Evolutionary conservation across 495 filamentous ascomycete genomes (phyloP).

Genomic region (Cetradonia linearis): DNA sequence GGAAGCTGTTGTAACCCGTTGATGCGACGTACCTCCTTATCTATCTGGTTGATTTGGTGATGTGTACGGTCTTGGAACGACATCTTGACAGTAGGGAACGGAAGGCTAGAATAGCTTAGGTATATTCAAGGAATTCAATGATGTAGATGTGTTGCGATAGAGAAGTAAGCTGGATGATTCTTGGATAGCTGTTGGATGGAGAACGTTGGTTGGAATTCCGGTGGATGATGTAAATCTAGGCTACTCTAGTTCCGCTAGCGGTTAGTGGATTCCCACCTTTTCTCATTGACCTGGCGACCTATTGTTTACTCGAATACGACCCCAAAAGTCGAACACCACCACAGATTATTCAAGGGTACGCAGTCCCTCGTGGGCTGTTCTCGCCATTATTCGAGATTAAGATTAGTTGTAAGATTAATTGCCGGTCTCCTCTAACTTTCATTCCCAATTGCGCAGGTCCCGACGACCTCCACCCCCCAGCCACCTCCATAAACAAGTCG

Average conservation of each 20-base stretch:
- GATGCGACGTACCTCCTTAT: conserved; percentile 79
- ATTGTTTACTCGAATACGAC: conserved; percentile 8
- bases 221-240: conserved; percentile 6
- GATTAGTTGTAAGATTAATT: background rate
- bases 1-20: conserved; percentile 10
- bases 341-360: background rate
- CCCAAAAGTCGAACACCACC: conserved; percentile 5
- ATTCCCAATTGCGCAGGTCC: background rate
- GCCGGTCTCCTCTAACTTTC: background rate
- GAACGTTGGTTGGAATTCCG: conserved; percentile 5
- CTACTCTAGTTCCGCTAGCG: background rate
- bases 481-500: conserved; percentile 10
- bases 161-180: background rate
- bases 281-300: conserved; percentile 12
- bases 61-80: conserved; percentile 90
- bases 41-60: conserved; percentile 78
- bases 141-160: conserved; percentile 1
- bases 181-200: background rate
- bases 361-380: conserved; percentile 8
- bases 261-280: conserved; percentile 5
- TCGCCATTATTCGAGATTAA: background rate
- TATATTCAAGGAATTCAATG: background rate
- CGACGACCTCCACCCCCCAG: conserved; percentile 6
- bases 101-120: background rate
- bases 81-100: conserved; percentile 15